Conservation (phyloP, 2,329 filamentous ascomycete genomes). For the Reticulascus tulasneorum region DNA sequence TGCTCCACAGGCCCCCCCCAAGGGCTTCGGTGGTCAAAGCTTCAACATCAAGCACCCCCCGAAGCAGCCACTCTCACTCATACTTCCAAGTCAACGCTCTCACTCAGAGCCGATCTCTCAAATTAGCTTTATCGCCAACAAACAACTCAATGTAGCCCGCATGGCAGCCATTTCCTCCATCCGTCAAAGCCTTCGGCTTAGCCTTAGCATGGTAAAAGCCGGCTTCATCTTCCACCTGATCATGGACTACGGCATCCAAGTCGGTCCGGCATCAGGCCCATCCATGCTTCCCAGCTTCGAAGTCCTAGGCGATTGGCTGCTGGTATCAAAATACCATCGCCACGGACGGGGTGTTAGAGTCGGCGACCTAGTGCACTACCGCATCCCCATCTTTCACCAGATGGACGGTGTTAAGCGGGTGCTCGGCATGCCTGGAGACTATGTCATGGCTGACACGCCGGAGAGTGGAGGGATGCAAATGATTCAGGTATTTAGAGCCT, state of each 20-base stretch:
- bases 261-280: conserved; percentile 62
- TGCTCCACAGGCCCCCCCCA: no score
- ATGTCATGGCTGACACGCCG: conserved; percentile 64
- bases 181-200: no score
- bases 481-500: conserved; percentile 54
- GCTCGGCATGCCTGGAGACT: conserved; percentile 71
- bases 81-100: no score
- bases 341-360: conserved; percentile 62
- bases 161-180: not conserved
- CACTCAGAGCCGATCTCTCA: no score
- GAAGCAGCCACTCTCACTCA: no score
- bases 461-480: conserved; percentile 41
- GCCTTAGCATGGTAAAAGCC: no score
- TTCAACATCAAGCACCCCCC: not conserved
- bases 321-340: conserved; percentile 65
- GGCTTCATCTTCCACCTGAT: no score
- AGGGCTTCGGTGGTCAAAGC: not conserved
- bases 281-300: conserved; percentile 88
- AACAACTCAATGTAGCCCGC: not conserved
- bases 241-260: conserved; percentile 57
- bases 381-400: conserved; percentile 63
- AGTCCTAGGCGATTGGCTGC: conserved; percentile 61
- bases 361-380: conserved; percentile 81
- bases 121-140: no score
- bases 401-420: conserved; percentile 74